Conservation (phyloP, 345 rosid species). For the Populus euphratica region DNA sequence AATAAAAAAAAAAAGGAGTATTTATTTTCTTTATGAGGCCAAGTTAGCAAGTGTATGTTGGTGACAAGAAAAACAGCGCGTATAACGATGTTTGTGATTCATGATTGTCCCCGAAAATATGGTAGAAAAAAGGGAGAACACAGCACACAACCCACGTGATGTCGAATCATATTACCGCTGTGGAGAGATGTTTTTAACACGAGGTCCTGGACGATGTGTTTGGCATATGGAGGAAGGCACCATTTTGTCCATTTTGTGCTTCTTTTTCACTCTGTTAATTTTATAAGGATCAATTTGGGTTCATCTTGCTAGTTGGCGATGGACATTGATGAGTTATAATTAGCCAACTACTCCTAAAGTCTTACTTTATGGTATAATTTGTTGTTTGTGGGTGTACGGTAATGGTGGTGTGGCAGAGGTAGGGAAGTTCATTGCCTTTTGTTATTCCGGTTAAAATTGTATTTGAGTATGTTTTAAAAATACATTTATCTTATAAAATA, state of each 20-base stretch:
- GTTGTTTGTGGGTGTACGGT: no score
- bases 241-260: neutral
- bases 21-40: no score
- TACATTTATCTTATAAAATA: no score
- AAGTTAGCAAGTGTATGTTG: neutral
- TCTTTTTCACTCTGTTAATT: neutral
- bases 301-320: neutral
- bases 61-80: neutral
- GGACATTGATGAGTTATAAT: neutral
- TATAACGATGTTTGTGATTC: conserved; percentile 26
- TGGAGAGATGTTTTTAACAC: conserved; percentile 14
- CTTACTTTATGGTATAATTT: no score
- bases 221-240: neutral
- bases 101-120: conserved; percentile 30
- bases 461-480: no score
- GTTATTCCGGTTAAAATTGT: no score
- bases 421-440: no score
- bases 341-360: neutral
- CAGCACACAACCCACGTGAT: conserved; percentile 52
- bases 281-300: neutral
- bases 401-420: no score
- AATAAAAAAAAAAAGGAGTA: neutral
- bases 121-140: conserved; percentile 20
- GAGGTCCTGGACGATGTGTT: conserved; percentile 1
- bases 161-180: conserved; percentile 33